phyloP scores from a whole-genome alignment of 306 rosid genomes.

The Pterocarpus macrocarpus region DNA sequence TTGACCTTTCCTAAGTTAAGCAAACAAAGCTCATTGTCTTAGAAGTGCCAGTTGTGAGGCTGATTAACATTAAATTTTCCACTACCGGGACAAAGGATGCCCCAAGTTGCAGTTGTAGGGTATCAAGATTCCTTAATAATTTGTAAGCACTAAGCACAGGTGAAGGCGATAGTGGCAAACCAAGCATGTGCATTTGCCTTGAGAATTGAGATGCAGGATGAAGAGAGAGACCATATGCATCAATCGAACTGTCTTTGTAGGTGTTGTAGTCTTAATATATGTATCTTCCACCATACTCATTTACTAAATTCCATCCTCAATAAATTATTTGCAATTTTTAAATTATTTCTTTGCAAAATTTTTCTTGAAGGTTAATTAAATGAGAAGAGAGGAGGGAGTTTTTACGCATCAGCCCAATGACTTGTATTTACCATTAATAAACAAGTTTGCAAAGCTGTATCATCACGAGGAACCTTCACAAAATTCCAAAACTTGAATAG shows the following conservation, averaged over 20 bases:
- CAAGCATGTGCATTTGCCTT: slow-evolving; percentile 34
- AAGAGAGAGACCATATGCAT: background rate
- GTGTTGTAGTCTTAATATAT: background rate
- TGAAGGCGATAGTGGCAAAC: background rate
- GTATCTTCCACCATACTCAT: background rate
- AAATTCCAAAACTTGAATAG: background rate
- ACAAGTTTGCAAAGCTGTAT: background rate
- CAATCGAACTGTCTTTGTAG: background rate
- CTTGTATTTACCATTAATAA: background rate
- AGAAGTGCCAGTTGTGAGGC: background rate
- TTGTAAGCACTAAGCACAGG: background rate
- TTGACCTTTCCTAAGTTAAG: background rate
- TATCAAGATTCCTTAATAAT: slow-evolving; percentile 18
- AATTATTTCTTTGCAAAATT: background rate
- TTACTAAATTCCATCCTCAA: background rate
- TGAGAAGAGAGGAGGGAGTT: background rate
- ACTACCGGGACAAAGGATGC: background rate
- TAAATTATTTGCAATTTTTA: background rate
- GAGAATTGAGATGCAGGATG: background rate
- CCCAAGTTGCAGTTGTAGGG: slow-evolving; percentile 1
- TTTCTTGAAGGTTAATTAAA: background rate
- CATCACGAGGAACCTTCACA: background rate
- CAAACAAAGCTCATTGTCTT: background rate
- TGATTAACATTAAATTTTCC: background rate
- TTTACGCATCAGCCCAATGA: background rate